Base-by-base conservation (phyloP, 352 stramenopile genomes). In the Phytopythium sindhum region DNA sequence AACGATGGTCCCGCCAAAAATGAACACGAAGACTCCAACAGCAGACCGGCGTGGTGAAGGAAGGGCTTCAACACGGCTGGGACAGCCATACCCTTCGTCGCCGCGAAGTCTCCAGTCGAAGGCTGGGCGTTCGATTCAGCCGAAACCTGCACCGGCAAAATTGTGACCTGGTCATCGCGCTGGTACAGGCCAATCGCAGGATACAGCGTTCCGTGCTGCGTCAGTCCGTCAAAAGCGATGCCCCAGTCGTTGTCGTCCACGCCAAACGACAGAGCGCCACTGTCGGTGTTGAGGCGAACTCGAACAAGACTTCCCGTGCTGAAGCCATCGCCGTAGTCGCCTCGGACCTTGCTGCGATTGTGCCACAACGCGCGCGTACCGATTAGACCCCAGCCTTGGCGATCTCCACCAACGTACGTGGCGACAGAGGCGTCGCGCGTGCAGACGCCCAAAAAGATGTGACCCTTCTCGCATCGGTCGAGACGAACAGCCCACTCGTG, bases 381-480 rank as follows among this genome's bases (percentile, higher is more conserved):
- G 59, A 97, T 97, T 4, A 97, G 72, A 14, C 89, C 89, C 87
- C 87, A 97, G 21, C 89, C 89, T 66, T 96, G 87, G 42, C 87
- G 81, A 72, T 97, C 89, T 57, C 89, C 89, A 70, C 89, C 89
- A 51, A 97, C 84, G 52, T 97, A 97, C 0, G 89, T 96, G 47
- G 86, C 85, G 9, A 95, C 84, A 1, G 88, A 95, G 26, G 89
- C 89, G 69, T 95, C 86, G 47, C 88, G 75, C 23, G 87, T 93
- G 47, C 85, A 94, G 12, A 97, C 89, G 33, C 89, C 89, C 57
- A 97, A 75, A 50, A 97, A 97, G 63, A 97, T 93, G 61, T 97
- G 89, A 1, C 89, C 89, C 41, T 96, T 96, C 51, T 97, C 89
- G 45, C 89, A 97, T 29, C 87, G 83, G 68, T 97, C 86, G 29